These are phyloP conservation scores for Kitagawia praeruptora DNA, from an alignment of 129 eudicot species.

Conservation along the genomic window DNA sequence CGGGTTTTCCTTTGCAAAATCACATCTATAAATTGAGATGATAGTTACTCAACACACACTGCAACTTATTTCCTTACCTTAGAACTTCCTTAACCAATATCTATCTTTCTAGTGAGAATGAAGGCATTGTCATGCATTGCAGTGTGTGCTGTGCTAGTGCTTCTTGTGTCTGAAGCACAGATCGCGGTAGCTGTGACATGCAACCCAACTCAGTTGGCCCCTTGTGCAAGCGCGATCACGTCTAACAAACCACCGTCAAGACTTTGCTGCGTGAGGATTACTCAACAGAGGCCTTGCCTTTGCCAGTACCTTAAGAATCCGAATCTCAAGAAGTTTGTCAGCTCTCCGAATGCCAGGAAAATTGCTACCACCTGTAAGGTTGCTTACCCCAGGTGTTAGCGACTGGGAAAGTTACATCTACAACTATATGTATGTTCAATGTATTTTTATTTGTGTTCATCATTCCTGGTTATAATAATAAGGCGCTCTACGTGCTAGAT, in stretches of 20 bases:
- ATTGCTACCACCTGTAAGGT: slow-evolving; percentile 40
- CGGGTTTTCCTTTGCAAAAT: neutral
- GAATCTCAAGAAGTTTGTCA: slow-evolving; percentile 27
- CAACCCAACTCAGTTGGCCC: slow-evolving; percentile 18
- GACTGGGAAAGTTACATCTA: neutral
- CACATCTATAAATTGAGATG: slow-evolving; percentile 5
- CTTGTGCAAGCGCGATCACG: slow-evolving; percentile 31
- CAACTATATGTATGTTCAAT: neutral
- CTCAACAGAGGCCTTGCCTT: slow-evolving; percentile 50
- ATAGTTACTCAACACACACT: neutral
- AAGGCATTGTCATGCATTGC: slow-evolving; percentile 10
- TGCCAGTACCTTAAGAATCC: slow-evolving; percentile 50
- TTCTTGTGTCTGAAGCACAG: slow-evolving; percentile 13
- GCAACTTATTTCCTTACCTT: neutral
- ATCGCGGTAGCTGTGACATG: slow-evolving; percentile 24
- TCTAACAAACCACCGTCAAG: slow-evolving; percentile 24
- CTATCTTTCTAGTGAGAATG: slow-evolving; percentile 8
- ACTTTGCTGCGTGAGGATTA: slow-evolving; percentile 37
- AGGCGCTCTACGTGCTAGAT: neutral
- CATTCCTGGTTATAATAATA: neutral
- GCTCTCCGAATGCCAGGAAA: slow-evolving; percentile 35
- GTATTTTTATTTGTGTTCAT: neutral
- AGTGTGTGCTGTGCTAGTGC: slow-evolving; percentile 8
- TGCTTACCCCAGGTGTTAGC: slow-evolving; percentile 26
- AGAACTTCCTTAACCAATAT: neutral